A percentile compares a stretch with the other conserved stretches of the same genome.
These are phyloP conservation scores for Strigomonas galati DNA, from an alignment of 208 protist genomes.

Conservation along the genomic window DNA sequence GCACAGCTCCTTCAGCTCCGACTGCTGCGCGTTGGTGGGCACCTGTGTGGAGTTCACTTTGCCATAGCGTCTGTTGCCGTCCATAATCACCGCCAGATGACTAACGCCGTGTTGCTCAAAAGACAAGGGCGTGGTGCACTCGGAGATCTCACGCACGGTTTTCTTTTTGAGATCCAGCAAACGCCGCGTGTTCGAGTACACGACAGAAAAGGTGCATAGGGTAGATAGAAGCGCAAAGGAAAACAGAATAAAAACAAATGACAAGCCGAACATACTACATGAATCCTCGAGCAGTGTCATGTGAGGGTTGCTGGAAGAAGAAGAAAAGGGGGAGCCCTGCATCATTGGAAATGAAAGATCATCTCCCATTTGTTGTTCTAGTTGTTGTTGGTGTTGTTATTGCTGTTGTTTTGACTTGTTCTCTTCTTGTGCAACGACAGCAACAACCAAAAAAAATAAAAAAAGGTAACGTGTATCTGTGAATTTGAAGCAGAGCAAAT, in stretches of 20 bases:
- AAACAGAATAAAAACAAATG: constrained; percentile 11
- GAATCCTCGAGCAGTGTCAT: constrained; percentile 10
- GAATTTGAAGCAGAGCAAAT: no score
- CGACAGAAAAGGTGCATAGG: neutral
- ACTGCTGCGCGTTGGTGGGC: neutral
- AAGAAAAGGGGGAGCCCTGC: neutral
- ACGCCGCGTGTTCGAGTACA: constrained; percentile 13
- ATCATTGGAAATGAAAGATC: no score
- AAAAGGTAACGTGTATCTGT: no score
- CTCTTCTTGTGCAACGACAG: no score
- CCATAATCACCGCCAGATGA: constrained; percentile 90
- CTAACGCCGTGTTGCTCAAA: constrained; percentile 35
- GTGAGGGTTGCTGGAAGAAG: neutral
- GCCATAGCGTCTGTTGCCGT: constrained; percentile 85
- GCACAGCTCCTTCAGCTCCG: no score
- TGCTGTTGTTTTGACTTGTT: no score
- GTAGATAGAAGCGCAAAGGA: neutral
- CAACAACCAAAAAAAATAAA: no score
- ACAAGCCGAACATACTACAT: constrained; percentile 17
- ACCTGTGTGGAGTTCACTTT: neutral
- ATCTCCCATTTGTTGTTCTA: no score
- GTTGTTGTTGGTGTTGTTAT: no score
- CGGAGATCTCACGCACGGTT: neutral
- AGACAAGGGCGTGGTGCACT: no score
- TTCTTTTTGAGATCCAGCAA: constrained; percentile 1